Base-by-base conservation (phyloP, 768 basidiomycete species). In the Mycena pura region DNA sequence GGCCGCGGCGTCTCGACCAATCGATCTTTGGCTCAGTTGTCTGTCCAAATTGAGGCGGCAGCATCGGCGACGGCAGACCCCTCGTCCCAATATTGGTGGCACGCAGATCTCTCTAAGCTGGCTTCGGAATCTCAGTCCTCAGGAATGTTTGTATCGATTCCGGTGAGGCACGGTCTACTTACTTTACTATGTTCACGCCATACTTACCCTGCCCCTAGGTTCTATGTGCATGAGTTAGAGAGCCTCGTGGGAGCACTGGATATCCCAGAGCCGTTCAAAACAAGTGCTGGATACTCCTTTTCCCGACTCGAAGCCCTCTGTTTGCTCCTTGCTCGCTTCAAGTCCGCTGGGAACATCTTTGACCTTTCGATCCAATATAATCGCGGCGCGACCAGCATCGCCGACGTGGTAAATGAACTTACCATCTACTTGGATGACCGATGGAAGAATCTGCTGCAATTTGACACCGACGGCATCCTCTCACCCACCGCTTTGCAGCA, bases 371-470 rank as follows among this genome's bases (percentile, higher is more conserved):
- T 45, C 29, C 40, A 45, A 28, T 70, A 63, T 56, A 29, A 63
- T 43, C 48, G 69, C 15, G 34, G 52, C 24, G 62, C 60, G 39
- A 48, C 68, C 5, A 46, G 65, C 14, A 66, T 70, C 9, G 65
- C 63, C 3, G 52, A 69, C 40, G 45, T 64, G 22, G 61, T 64
- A 13, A 66, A 66, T 38, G 52, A 47, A 25, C 50, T 67, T 2
- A 34, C 43, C 10, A 22, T 28, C 4, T 63, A 38, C 27, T n/a
- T 70, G 14, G 50, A 70, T 45, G 29, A 62, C 14, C 60, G 43
- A 17, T 71, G 70, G 70, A 15, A 47, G 8, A 48, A 67, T 40
- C 54, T 69, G 14, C 63, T 71, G 24, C 36, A 64, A 9, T 70
- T 54, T 45, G 70, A 69, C 31, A 32, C 29, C 14, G 22, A 46